phyloP scores from a whole-genome alignment of 2,329 filamentous ascomycete genomes.

The Fusarium hainanense region DNA sequence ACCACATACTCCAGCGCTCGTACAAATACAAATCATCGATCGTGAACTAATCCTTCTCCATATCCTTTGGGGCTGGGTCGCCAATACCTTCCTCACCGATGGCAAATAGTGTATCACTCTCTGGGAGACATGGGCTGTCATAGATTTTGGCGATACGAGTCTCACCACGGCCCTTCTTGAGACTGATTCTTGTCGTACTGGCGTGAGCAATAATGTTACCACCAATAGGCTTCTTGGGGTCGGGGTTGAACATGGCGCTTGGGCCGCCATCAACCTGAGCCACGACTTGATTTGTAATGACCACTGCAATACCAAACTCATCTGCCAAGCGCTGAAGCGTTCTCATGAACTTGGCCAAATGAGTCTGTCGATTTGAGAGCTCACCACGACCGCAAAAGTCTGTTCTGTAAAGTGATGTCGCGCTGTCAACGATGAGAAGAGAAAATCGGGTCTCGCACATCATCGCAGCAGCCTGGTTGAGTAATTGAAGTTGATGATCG shows the following conservation, averaged over 20 bases:
- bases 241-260: conserved; percentile 98
- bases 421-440: conserved; percentile 93
- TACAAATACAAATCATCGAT: conserved; percentile 15
- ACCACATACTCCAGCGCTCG: conserved; percentile 40
- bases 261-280: conserved; percentile 97
- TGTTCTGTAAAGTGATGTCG: conserved; percentile 93
- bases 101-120: conserved; percentile 96
- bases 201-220: conserved; percentile 99
- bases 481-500: conserved; percentile 93
- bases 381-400: conserved; percentile 98
- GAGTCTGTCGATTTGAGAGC: conserved; percentile 90
- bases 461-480: conserved; percentile 96
- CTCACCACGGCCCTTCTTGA: conserved; percentile 96
- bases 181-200: conserved; percentile 90
- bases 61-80: conserved; percentile 93
- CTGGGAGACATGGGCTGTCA: conserved; percentile 95
- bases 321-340: conserved; percentile 81
- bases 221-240: conserved; percentile 98
- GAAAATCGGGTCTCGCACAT: conserved; percentile 99
- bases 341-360: conserved; percentile 89
- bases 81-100: conserved; percentile 98
- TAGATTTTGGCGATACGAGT: conserved; percentile 99
- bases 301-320: conserved; percentile 94
- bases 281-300: conserved; percentile 99
- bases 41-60: conserved; percentile 77